These are phyloP conservation scores for Phellinidium pouzarii DNA, from an alignment of 1,284 basidiomycete genomes.

Conservation along the genomic window DNA sequence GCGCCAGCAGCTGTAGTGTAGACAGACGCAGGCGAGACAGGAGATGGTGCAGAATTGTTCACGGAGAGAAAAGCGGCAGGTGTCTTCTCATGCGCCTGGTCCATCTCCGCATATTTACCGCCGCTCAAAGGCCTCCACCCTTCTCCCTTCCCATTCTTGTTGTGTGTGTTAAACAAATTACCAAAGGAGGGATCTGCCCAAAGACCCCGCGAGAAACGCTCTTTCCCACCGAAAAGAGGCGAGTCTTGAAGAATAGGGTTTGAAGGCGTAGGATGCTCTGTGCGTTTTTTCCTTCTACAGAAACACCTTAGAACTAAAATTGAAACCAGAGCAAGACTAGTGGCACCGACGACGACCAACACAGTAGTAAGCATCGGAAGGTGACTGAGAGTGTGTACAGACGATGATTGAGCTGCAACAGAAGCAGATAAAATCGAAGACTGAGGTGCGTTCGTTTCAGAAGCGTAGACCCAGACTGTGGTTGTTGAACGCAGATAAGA, in stretches of 20 bases:
- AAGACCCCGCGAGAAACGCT: slow-evolving; percentile 44
- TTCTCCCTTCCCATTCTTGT: slow-evolving; percentile 31
- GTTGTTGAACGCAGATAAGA: slow-evolving; percentile 6
- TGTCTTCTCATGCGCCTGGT: slow-evolving; percentile 9
- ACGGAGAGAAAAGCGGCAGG: slow-evolving; percentile 31
- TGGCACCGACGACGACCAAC: slow-evolving; percentile 48
- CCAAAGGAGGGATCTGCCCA: slow-evolving; percentile 18
- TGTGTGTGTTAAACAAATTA: slow-evolving; percentile 29
- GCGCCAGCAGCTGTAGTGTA: slow-evolving; percentile 42
- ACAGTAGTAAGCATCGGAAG: slow-evolving; percentile 44
- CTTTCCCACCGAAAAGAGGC: slow-evolving; percentile 68
- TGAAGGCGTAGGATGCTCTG: slow-evolving; percentile 53
- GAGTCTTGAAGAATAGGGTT: slow-evolving; percentile 66
- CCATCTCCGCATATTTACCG: neutral
- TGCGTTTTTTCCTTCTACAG: slow-evolving; percentile 42
- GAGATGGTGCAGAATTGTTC: neutral
- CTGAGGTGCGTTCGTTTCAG: neutral
- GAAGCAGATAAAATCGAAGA: neutral
- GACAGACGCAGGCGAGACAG: slow-evolving; percentile 30
- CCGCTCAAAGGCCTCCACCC: slow-evolving; percentile 19
- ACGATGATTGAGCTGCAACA: neutral
- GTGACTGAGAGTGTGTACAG: slow-evolving; percentile 27
- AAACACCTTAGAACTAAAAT: slow-evolving; percentile 43
- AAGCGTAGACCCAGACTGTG: slow-evolving; percentile 13
- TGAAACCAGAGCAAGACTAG: slow-evolving; percentile 44